phyloP scores from a whole-genome alignment of 805 yeast species.

The Hagleromyces aurorensis region DNA sequence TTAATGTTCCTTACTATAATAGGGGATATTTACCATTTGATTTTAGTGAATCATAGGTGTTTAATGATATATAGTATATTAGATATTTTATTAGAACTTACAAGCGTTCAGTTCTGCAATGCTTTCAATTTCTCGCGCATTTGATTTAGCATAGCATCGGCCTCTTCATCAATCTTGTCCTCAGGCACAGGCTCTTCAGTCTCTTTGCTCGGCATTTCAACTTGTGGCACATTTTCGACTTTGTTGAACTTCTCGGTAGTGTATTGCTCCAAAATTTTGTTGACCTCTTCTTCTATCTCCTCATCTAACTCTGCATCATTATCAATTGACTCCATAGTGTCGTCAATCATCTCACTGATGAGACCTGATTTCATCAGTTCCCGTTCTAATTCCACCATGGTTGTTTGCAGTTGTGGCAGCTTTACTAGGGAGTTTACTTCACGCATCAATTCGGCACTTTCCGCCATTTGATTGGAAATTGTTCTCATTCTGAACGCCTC shows the following conservation, averaged over 20 bases:
- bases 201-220: conserved; percentile 16
- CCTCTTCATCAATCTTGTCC: conserved; percentile 51
- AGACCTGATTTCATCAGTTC: conserved; percentile 83
- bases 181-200: conserved; percentile 33
- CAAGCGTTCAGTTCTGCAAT: conserved; percentile 59
- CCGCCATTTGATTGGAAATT: conserved; percentile 70
- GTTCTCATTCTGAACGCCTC: conserved; percentile 86
- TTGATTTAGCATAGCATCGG: conserved; percentile 65
- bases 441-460: conserved; percentile 74
- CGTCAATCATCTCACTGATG: conserved; percentile 93
- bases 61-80: conserved; percentile 1
- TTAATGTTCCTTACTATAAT: neutral
- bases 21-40: too few relatives aligned
- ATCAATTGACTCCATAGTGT: conserved; percentile 68
- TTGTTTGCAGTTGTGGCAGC: conserved; percentile 69
- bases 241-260: conserved; percentile 36
- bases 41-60: neutral
- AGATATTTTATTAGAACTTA: neutral
- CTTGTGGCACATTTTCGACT: conserved; percentile 32
- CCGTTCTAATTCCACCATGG: conserved; percentile 78
- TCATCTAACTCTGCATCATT: conserved; percentile 60
- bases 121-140: conserved; percentile 89
- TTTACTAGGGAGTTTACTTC: conserved; percentile 76
- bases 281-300: conserved; percentile 54
- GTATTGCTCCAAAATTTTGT: conserved; percentile 47